phyloP scores from a whole-genome alignment of 208 protist species.

The Acanthamoeba royreba region DNA sequence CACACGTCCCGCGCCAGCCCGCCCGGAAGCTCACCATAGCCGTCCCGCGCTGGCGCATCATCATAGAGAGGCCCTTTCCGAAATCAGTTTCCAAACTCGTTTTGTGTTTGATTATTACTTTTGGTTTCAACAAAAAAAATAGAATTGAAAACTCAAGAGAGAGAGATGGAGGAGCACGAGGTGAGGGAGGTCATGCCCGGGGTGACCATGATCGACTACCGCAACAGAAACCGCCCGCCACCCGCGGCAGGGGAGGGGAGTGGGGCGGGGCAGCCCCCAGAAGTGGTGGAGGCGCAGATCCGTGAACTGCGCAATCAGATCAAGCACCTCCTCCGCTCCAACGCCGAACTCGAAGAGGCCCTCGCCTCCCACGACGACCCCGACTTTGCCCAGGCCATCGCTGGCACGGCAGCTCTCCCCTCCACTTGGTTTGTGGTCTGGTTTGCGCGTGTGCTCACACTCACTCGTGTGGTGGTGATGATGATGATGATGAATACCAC shows the following conservation, averaged over 20 bases:
- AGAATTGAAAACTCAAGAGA: neutral
- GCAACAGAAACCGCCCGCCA: neutral
- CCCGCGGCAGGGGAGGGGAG: neutral
- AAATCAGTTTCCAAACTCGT: too few relatives aligned
- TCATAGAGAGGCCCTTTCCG: too few relatives aligned
- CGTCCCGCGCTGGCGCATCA: too few relatives aligned
- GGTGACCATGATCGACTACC: neutral
- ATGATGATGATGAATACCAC: too few relatives aligned
- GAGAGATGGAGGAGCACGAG: neutral
- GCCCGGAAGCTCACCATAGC: too few relatives aligned
- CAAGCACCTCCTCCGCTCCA: neutral
- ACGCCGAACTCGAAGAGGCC: neutral
- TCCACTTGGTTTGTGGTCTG: too few relatives aligned
- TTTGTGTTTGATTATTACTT: too few relatives aligned
- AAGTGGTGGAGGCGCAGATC: neutral
- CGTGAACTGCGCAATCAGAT: neutral
- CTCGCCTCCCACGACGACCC: neutral
- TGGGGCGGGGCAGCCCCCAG: neutral
- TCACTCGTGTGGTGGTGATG: too few relatives aligned
- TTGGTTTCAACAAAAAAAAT: neutral
- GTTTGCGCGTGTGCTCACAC: too few relatives aligned
- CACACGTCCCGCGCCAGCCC: too few relatives aligned
- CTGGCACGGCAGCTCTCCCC: neutral
- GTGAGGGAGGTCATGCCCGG: neutral
- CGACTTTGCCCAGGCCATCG: constrained; percentile 11